Conservation (phyloP, 2,329 filamentous ascomycete genomes). For the Metarhizium guizhouense region DNA sequence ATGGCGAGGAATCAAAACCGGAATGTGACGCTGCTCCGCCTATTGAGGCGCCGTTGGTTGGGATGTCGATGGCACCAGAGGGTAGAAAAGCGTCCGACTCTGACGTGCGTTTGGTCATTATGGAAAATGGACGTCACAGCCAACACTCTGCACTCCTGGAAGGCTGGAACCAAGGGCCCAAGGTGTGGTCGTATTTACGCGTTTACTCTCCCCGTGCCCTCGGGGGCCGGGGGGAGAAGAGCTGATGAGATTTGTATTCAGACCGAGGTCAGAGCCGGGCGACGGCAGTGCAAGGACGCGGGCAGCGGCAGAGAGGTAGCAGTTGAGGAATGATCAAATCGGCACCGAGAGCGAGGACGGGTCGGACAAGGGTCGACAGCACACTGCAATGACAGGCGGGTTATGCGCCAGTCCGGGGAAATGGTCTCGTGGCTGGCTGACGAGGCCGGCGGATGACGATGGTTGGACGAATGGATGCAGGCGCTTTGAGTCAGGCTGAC, state of each 20-base stretch:
- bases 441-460: neutral
- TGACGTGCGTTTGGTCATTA: slow-evolving; percentile 31
- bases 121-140: neutral
- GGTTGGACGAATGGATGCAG: slow-evolving; percentile 1
- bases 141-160: neutral
- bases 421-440: slow-evolving; percentile 6
- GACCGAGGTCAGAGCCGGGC: neutral
- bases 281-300: neutral
- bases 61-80: slow-evolving; percentile 24
- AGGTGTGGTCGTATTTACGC: too few relatives aligned
- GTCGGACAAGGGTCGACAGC: neutral
- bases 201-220: slow-evolving; percentile 3
- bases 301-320: neutral
- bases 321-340: neutral
- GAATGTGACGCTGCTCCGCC: slow-evolving; percentile 3
- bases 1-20: slow-evolving; percentile 1
- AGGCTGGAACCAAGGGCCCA: neutral
- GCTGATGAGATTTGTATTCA: neutral
- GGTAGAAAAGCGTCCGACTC: slow-evolving; percentile 36
- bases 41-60: slow-evolving; percentile 13
- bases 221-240: neutral
- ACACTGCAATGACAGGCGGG: neutral
- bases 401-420: slow-evolving; percentile 1
- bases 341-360: slow-evolving; percentile 1
- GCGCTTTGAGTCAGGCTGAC: slow-evolving; percentile 1